Base-by-base conservation (phyloP, 257 asterid genomes). In the Salvia splendens region DNA sequence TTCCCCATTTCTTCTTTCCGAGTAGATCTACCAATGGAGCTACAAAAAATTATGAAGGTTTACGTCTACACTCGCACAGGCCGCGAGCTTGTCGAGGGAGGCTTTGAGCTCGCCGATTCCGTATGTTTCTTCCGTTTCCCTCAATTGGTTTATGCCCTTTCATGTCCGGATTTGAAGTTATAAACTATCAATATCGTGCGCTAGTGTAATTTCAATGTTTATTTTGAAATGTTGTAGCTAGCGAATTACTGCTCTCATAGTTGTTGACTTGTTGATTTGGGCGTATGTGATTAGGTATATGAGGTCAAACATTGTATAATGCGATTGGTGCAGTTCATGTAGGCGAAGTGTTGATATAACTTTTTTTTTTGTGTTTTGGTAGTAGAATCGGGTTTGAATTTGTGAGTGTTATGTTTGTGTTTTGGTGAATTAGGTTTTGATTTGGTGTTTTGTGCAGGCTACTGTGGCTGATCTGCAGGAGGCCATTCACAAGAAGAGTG, bases 401-500 rank as follows among this genome's bases (percentile, higher is more conserved):
- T 46, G 52, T 30, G 61, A 54, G 0, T 54, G 9, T 38, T 3
- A 5, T 33, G 4, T 9, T 28, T 3, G 3, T 43, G 3, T 49
- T 72, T 55, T 30, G 8, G 53, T 3, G 53, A 14, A 36, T 2
- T 16, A 5, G 65, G 56, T 28, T 54, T 12, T 72, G 71, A 17
- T 65, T 75, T 54, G 61, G 70, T 68, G 14, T 12, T 59, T 77
- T 79, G 74, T 78, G 80, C 80, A 93, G 97, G 95, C 92, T 24
- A 88, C 96, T 54, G 97, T 90, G 48, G 79, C 95, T 82, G 97
- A 93, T 88, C 82, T 93, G 84, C 97, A 86, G 87, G 96, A 85
- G 68, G 92, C 89, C 43, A 93, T 90, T 73, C 86, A 90, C 71
- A 82, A 80, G 70, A 72, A 83, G 73, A 90, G 99, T 93, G 65